phyloP scores from a whole-genome alignment of 345 rosid species.

The Lumnitzera littorea region DNA sequence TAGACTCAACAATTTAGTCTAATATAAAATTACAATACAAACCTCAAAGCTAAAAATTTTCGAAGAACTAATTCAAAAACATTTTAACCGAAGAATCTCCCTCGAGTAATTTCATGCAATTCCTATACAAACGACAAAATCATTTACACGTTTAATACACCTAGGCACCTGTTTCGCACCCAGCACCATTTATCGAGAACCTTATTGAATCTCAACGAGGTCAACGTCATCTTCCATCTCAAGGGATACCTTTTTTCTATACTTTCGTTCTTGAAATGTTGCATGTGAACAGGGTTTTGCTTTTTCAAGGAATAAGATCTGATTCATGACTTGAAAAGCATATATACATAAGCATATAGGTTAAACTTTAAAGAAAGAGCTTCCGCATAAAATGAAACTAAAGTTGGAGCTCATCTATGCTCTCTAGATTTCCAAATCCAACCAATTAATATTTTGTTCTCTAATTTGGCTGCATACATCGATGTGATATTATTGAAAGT shows the following conservation, averaged over 20 bases:
- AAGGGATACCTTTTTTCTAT: no score
- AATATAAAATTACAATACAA: no score
- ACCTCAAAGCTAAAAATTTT: no score
- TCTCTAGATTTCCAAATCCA: neutral
- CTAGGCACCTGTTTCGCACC: neutral
- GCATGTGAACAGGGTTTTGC: conserved; percentile 15
- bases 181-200: no score
- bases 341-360: neutral
- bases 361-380: conserved; percentile 8
- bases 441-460: neutral
- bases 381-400: neutral
- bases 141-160: no score
- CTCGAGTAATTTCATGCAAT: no score
- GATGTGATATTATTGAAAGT: neutral
- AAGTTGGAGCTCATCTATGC: neutral
- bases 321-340: neutral
- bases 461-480: neutral
- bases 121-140: no score
- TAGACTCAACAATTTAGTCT: no score
- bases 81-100: no score
- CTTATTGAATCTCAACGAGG: no score
- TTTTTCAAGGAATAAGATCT: conserved; percentile 18
- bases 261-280: neutral
- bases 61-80: no score
- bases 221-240: no score